These are phyloP conservation scores for Babesia divergens DNA, from an alignment of 169 alveolate genomes.

Conservation along the genomic window DNA sequence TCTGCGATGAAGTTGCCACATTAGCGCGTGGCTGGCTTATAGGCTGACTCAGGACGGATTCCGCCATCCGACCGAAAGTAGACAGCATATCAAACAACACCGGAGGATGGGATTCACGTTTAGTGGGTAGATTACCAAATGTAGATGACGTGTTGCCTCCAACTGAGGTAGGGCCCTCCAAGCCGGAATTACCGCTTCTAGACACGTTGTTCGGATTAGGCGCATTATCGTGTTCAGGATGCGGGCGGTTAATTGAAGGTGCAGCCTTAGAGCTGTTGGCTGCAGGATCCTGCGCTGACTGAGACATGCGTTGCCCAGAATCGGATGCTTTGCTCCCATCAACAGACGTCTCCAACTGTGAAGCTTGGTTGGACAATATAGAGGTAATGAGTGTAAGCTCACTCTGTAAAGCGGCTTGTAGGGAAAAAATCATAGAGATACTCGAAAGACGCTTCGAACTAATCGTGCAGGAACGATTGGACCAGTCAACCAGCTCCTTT, in stretches of 20 bases:
- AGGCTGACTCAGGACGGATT: not conserved
- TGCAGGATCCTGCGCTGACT: no score
- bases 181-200: no score
- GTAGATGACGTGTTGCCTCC: not conserved
- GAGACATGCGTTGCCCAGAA: no score
- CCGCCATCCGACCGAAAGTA: not conserved
- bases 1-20: not conserved
- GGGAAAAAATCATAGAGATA: not conserved
- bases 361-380: not conserved
- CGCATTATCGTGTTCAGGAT: no score
- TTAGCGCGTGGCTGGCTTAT: not conserved
- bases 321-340: not conserved
- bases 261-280: no score
- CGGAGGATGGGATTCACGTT: no score
- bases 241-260: no score
- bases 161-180: not conserved
- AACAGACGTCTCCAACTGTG: not conserved
- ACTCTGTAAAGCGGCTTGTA: conserved; percentile 16
- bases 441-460: not conserved
- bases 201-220: no score
- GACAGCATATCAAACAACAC: not conserved
- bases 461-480: not conserved
- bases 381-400: conserved; percentile 6
- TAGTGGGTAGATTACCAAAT: not conserved
- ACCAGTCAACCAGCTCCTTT: not conserved